phyloP scores from a whole-genome alignment of 2,329 filamentous ascomycete genomes.

The Reticulascus tulasneorum region DNA sequence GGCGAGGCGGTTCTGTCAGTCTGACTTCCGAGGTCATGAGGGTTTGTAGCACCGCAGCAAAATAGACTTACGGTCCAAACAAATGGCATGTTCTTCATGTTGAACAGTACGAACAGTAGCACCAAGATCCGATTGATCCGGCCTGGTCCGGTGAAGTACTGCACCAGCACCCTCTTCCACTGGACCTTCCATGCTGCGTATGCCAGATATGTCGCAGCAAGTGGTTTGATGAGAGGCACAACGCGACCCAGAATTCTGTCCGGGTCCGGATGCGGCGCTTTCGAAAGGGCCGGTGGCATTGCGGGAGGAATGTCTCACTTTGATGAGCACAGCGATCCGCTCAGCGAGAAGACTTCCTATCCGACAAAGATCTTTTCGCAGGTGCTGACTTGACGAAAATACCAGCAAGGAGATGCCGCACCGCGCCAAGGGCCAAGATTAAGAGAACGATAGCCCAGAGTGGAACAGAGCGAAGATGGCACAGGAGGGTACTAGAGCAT shows the following conservation, averaged over 20 bases:
- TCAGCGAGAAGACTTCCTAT: too few species aligned
- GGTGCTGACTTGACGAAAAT: too few species aligned
- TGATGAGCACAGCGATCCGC: too few species aligned
- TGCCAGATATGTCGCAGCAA: conserved; percentile 36
- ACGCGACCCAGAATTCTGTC: conserved; percentile 19
- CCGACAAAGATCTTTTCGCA: too few species aligned
- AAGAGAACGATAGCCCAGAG: conserved; percentile 39
- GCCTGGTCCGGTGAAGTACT: conserved; percentile 52
- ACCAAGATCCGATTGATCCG: conserved; percentile 49
- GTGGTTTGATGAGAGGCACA: conserved; percentile 31
- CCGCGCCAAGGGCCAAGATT: conserved; percentile 28
- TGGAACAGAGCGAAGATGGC: conserved; percentile 32
- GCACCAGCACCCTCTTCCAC: conserved; percentile 30
- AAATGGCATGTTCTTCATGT: conserved; percentile 71
- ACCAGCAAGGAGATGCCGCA: conserved; percentile 23
- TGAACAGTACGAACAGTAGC: conserved; percentile 55
- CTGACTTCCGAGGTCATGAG: not conserved
- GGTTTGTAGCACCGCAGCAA: not conserved
- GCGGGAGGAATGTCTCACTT: too few species aligned
- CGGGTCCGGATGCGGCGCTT: conserved; percentile 5
- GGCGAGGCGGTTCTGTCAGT: not conserved
- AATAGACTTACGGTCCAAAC: conserved; percentile 66
- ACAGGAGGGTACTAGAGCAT: conserved; percentile 39
- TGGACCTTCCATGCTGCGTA: conserved; percentile 45
- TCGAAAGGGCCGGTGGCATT: too few species aligned